Evolutionary conservation across 768 basidiomycete species (phyloP).

Genomic region (Dentipellis fragilis): DNA sequence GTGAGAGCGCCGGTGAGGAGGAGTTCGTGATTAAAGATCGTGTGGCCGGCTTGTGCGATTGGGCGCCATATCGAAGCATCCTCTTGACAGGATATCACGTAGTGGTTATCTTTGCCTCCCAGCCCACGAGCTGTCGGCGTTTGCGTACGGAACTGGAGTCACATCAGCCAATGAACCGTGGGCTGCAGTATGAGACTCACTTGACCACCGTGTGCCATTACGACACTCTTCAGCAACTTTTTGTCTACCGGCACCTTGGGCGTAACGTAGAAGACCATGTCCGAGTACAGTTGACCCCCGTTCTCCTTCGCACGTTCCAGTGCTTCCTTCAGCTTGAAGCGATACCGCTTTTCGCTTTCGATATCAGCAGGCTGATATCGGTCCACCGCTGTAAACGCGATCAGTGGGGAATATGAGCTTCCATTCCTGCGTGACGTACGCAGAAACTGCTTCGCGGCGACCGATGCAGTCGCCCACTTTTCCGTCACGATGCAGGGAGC

Average conservation of each 20-base stretch:
- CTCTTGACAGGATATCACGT: slow-evolving; percentile 56
- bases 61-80: slow-evolving; percentile 62
- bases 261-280: slow-evolving; percentile 69
- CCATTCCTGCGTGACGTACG: slow-evolving; percentile 33
- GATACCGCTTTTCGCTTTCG: slow-evolving; percentile 54
- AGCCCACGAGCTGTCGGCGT: slow-evolving; percentile 48
- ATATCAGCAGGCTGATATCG: slow-evolving; percentile 52
- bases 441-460: slow-evolving; percentile 44
- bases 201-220: slow-evolving; percentile 62
- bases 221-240: slow-evolving; percentile 58
- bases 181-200: slow-evolving; percentile 24
- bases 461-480: slow-evolving; percentile 59
- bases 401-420: not conserved
- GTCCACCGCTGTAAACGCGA: slow-evolving; percentile 43
- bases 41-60: slow-evolving; percentile 36
- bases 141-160: slow-evolving; percentile 30
- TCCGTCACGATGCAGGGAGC: slow-evolving; percentile 54
- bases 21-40: slow-evolving; percentile 63
- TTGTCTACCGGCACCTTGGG: slow-evolving; percentile 47
- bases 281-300: slow-evolving; percentile 47
- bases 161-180: not conserved
- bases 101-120: slow-evolving; percentile 36
- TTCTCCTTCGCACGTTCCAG: slow-evolving; percentile 45
- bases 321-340: slow-evolving; percentile 52
- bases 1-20: slow-evolving; percentile 52